Percentiles rank a stretch among this genome's conserved stretches.
phyloP scores from a whole-genome alignment of 495 filamentous ascomycete species.

The Xylaria bambusicola region DNA sequence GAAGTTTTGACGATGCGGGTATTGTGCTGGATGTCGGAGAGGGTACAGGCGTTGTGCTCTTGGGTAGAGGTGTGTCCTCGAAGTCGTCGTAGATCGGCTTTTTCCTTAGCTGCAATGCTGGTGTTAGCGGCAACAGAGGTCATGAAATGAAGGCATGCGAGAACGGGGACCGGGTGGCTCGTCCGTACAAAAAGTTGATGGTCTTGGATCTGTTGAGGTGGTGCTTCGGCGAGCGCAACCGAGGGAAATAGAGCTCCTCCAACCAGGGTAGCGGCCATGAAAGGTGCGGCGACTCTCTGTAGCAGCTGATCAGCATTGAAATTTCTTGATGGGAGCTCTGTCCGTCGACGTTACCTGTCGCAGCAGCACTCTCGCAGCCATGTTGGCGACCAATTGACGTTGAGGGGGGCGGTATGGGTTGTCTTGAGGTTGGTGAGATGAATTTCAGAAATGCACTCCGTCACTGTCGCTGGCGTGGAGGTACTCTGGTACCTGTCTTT shows the following conservation, averaged over 20 bases:
- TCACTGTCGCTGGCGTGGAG: neutral
- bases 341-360: constrained; percentile 41
- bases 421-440: constrained; percentile 18
- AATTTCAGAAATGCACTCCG: constrained; percentile 15
- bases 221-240: constrained; percentile 49
- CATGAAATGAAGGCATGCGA: neutral
- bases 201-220: constrained; percentile 31
- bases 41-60: constrained; percentile 34
- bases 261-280: constrained; percentile 48
- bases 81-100: constrained; percentile 90
- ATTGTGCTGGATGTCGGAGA: constrained; percentile 32
- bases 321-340: neutral
- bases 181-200: constrained; percentile 13
- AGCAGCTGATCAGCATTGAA: constrained; percentile 21
- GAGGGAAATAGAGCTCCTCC: constrained; percentile 48
- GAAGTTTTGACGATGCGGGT: constrained; percentile 37
- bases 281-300: constrained; percentile 47
- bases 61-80: constrained; percentile 39
- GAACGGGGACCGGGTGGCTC: constrained; percentile 21
- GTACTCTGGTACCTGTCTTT: constrained; percentile 15
- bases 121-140: neutral
- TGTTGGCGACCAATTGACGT: constrained; percentile 46
- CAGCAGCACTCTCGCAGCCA: constrained; percentile 57
- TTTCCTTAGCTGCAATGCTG: constrained; percentile 47
- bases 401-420: constrained; percentile 17